Evolutionary conservation across 2,329 filamentous ascomycete genomes (phyloP).

Genomic region (Monilinia fructicola): DNA sequence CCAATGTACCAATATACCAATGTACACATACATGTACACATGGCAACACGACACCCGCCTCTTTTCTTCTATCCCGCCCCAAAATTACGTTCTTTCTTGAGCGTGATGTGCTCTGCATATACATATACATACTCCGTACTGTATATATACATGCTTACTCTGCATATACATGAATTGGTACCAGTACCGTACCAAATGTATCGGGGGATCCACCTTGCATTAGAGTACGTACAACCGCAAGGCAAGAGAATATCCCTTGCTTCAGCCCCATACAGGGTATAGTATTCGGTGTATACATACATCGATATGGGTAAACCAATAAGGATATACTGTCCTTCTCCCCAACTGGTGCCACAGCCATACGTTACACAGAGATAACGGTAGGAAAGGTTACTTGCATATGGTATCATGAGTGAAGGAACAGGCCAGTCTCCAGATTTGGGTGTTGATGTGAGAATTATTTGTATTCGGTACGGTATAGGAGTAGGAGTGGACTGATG

Average conservation of each 20-base stretch:
- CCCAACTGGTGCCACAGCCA: not conserved
- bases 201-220: slow-evolving; percentile 16
- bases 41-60: slow-evolving; percentile 20
- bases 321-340: not conserved
- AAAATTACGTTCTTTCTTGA: slow-evolving; percentile 6
- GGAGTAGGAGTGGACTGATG: slow-evolving; percentile 4
- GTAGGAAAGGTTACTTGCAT: slow-evolving; percentile 23
- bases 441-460: slow-evolving; percentile 11
- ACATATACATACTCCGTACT: not conserved
- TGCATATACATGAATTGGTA: slow-evolving; percentile 22
- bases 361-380: slow-evolving; percentile 16
- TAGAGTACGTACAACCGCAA: slow-evolving; percentile 1
- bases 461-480: slow-evolving; percentile 7
- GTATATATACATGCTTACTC: not conserved
- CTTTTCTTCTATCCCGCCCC: slow-evolving; percentile 12
- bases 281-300: not conserved
- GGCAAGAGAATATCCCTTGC: slow-evolving; percentile 16
- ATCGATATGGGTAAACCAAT: not conserved
- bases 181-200: slow-evolving; percentile 7
- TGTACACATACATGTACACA: slow-evolving; percentile 2
- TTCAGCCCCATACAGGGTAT: slow-evolving; percentile 11
- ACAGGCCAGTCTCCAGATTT: slow-evolving; percentile 14
- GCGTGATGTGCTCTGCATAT: not conserved
- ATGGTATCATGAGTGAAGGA: slow-evolving; percentile 20
- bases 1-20: not conserved